Percentiles rank a stretch among this genome's conserved stretches.
These are phyloP conservation scores for Alternaria hordeiaustralica DNA, from an alignment of 2,329 filamentous ascomycete genomes.

Conservation along the genomic window DNA sequence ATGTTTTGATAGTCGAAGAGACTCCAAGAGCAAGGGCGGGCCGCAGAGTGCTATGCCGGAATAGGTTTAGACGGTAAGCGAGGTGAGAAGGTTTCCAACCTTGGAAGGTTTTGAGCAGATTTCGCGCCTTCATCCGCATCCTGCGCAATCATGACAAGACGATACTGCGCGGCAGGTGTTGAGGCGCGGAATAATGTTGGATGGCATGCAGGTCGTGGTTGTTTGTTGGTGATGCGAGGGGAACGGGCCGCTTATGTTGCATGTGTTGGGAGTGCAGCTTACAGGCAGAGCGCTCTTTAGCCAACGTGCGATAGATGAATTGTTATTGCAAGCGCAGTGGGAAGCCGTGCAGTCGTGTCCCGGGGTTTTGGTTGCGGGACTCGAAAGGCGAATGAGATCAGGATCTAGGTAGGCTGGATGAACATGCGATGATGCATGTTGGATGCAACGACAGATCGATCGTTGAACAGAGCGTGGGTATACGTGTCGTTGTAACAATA, in stretches of 20 bases:
- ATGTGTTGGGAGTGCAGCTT: conserved; percentile 13
- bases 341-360: neutral
- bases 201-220: neutral
- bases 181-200: neutral
- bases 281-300: neutral
- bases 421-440: neutral
- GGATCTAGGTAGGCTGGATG: neutral
- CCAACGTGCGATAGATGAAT: conserved; percentile 24
- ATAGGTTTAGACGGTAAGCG: conserved; percentile 13
- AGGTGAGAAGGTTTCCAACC: conserved; percentile 23
- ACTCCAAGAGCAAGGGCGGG: neutral
- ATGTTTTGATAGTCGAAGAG: neutral
- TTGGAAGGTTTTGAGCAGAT: conserved; percentile 24
- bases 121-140: conserved; percentile 13
- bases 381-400: neutral
- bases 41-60: conserved; percentile 14
- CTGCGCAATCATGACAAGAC: conserved; percentile 5
- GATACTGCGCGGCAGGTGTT: neutral
- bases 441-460: neutral
- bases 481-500: conserved; percentile 1
- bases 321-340: conserved; percentile 3
- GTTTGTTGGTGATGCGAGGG: neutral
- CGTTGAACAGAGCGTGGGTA: neutral
- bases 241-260: conserved; percentile 12
- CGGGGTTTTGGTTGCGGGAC: neutral